Evolutionary conservation across 1,284 basidiomycete species (phyloP).

Genomic region (Ceratobasidium sp.): DNA sequence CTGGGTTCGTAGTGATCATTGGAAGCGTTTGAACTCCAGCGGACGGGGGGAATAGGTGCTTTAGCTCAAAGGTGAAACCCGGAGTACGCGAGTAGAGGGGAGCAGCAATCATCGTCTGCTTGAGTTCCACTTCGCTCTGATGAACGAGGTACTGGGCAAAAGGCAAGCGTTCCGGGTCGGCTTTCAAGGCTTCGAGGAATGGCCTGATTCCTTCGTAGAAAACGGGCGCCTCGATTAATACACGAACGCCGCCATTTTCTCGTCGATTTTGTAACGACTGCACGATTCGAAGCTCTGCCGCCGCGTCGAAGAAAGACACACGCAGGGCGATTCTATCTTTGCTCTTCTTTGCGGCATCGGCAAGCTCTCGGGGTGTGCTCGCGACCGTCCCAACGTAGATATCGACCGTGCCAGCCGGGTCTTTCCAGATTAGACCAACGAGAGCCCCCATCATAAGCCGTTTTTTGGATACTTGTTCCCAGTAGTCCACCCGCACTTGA

Average conservation of each 20-base stretch:
- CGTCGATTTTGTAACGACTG: slow-evolving; percentile 56
- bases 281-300: slow-evolving; percentile 64
- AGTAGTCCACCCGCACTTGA: slow-evolving; percentile 61
- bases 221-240: slow-evolving; percentile 72
- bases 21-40: slow-evolving; percentile 53
- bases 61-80: slow-evolving; percentile 66
- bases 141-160: slow-evolving; percentile 68
- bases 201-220: slow-evolving; percentile 74
- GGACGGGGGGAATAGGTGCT: slow-evolving; percentile 59
- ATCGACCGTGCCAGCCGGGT: slow-evolving; percentile 46
- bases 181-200: slow-evolving; percentile 69
- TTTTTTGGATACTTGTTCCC: slow-evolving; percentile 68
- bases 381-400: slow-evolving; percentile 68
- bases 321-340: slow-evolving; percentile 60
- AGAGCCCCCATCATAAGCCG: slow-evolving; percentile 70
- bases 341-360: slow-evolving; percentile 58
- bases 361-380: slow-evolving; percentile 61
- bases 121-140: slow-evolving; percentile 56
- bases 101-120: slow-evolving; percentile 60
- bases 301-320: slow-evolving; percentile 68
- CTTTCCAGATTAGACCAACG: slow-evolving; percentile 66
- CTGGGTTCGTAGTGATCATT: slow-evolving; percentile 58
- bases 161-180: slow-evolving; percentile 68
- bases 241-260: slow-evolving; percentile 44
- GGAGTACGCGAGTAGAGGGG: slow-evolving; percentile 66